Base-by-base conservation (phyloP, 371 early-diverging fungal genomes). In the Mortierella sp. region DNA sequence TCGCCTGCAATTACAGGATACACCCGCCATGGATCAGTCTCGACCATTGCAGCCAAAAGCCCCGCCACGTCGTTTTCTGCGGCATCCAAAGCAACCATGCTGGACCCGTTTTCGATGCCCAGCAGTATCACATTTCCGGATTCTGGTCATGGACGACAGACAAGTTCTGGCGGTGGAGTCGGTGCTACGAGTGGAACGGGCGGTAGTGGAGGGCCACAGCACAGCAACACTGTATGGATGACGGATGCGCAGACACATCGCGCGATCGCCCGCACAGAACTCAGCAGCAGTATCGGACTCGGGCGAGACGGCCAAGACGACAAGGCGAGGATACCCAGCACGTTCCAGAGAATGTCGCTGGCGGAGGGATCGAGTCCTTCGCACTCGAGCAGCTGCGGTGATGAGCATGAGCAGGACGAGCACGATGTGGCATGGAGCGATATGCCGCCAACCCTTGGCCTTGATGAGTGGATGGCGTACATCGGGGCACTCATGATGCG, bases 401-500 rank as follows among this genome's bases (percentile, higher is more conserved):
- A 58, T 47, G 72, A 68, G 26, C 66, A 58, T 10, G 71, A 71
- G 10, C 41, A 29, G 4, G 76, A 75, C 11, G 78, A 78, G 0
- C 70, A 69, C 19, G 78, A 77, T 53, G 44, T 82, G 48, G 72
- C 64, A 34, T 83, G 83, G 83, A 75, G 73, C 19, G 76, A 83
- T 29, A 83, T 83, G 83, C 83, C 83, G 6, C 79, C 76, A 31
- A 83, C 83, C 26, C 41, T 83, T 39, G 83, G 83, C 7, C 55
- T 83, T 19, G 83, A 83, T 39, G 83, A 83, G 65, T 83, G 83
- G 83, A 74, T 68, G 47, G 76, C 83, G 13, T 82, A 82, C 16
- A 82, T 82, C 9, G 83, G 79, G 0, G 83, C 83, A 0, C 43
- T 82, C 52, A 82, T 82, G 83, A 82, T 82, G 83, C 74, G 74